A percentile compares a stretch with the other conserved stretches of the same genome.
Evolutionary conservation across 768 basidiomycete species (phyloP).

Genomic region (Lentinula sp.): DNA sequence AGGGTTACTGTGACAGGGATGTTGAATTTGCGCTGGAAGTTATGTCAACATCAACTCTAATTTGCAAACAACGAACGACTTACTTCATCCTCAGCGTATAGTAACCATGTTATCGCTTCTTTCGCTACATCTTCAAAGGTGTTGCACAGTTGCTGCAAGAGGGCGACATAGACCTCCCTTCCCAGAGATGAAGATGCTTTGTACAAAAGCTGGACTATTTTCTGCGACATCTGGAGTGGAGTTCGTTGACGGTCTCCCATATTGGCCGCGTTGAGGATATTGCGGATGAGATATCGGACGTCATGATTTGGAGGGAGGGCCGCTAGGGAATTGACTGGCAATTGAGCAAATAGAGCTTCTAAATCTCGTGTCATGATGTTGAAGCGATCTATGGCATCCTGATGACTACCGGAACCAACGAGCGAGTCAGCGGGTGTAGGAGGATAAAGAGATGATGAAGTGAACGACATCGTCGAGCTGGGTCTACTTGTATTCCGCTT

Average conservation of each 20-base stretch:
- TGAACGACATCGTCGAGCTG: slow-evolving; percentile 63
- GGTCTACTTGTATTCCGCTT: slow-evolving; percentile 59
- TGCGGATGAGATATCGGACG: slow-evolving; percentile 76
- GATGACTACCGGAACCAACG: slow-evolving; percentile 44
- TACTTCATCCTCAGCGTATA: slow-evolving; percentile 96
- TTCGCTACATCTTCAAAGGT: slow-evolving; percentile 89
- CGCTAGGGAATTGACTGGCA: slow-evolving; percentile 66
- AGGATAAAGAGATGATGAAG: slow-evolving; percentile 35
- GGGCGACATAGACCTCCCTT: slow-evolving; percentile 86
- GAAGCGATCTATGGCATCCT: slow-evolving; percentile 89
- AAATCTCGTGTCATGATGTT: slow-evolving; percentile 62
- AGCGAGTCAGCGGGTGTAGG: slow-evolving; percentile 62
- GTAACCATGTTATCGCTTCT: slow-evolving; percentile 94
- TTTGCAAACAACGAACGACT: slow-evolving; percentile 16
- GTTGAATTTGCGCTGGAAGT: slow-evolving; percentile 84
- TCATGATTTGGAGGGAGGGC: slow-evolving; percentile 80
- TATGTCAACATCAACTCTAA: slow-evolving; percentile 9
- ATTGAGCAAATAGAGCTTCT: slow-evolving; percentile 72
- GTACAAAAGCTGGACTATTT: slow-evolving; percentile 92
- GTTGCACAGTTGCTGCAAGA: slow-evolving; percentile 86
- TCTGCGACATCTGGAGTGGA: slow-evolving; percentile 90
- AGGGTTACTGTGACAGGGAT: slow-evolving; percentile 90
- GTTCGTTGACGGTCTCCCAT: slow-evolving; percentile 79
- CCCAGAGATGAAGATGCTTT: slow-evolving; percentile 83
- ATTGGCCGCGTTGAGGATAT: slow-evolving; percentile 76